phyloP scores from a whole-genome alignment of 257 asterid genomes.

The Jacaranda mimosifolia region DNA sequence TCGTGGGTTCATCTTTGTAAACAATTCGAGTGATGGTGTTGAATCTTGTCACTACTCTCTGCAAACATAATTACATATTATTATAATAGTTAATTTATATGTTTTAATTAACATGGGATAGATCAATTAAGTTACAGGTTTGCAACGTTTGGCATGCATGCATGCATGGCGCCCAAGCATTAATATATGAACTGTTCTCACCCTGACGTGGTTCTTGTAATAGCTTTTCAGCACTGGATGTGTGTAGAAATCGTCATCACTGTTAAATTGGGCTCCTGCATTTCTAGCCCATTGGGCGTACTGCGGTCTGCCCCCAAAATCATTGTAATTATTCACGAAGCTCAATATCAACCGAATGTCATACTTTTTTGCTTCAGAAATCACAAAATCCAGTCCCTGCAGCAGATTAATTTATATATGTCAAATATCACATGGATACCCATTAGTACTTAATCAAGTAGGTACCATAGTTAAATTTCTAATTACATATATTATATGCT shows the following conservation, averaged over 20 bases:
- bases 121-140: neutral
- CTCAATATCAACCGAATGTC: conserved; percentile 68
- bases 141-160: neutral
- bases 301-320: conserved; percentile 68
- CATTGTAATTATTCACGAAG: conserved; percentile 70
- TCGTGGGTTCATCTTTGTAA: conserved; percentile 72
- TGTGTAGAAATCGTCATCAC: conserved; percentile 82
- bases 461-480: no score
- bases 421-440: neutral
- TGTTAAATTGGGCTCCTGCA: conserved; percentile 51
- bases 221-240: conserved; percentile 59
- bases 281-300: conserved; percentile 68
- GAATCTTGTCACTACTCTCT: conserved; percentile 72
- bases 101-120: no score
- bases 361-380: conserved; percentile 66
- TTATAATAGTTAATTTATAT: no score
- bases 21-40: conserved; percentile 58
- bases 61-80: conserved; percentile 23
- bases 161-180: no score
- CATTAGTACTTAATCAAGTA: neutral
- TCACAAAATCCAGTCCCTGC: conserved; percentile 79
- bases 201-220: conserved; percentile 75
- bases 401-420: neutral
- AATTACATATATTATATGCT: no score
- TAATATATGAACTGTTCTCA: conserved; percentile 2